Evolutionary conservation across 352 stramenopile genomes (phyloP).

Genomic region (Globisporangium emineosum): DNA sequence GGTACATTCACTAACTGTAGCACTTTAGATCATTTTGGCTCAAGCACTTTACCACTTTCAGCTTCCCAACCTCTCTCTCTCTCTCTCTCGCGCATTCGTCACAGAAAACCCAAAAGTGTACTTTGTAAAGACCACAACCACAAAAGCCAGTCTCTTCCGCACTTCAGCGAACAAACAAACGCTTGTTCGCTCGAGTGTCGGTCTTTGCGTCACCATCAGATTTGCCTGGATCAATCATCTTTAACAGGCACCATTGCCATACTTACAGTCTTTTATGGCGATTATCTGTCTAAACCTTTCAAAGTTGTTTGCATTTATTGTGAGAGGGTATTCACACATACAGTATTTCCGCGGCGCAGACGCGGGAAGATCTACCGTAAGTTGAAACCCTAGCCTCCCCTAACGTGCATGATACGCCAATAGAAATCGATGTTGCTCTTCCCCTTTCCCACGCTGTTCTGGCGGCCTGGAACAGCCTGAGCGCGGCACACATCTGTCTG

Average conservation of each 20-base stretch:
- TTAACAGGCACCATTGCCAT: background rate
- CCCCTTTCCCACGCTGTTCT: background rate
- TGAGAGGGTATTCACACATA: background rate
- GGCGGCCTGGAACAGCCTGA: too few relatives aligned
- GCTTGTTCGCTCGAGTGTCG: conserved; percentile 12
- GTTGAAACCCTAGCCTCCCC: background rate
- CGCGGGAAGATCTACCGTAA: background rate
- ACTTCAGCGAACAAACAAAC: background rate
- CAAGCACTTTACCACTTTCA: background rate
- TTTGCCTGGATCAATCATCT: background rate
- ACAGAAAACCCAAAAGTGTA: background rate
- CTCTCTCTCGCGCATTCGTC: background rate
- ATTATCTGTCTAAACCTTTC: too few relatives aligned
- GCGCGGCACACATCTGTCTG: background rate
- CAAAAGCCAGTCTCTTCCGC: conserved; percentile 2
- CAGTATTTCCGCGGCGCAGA: background rate
- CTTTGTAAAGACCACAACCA: background rate
- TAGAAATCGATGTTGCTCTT: background rate
- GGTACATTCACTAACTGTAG: background rate
- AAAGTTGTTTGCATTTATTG: too few relatives aligned
- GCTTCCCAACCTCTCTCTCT: background rate
- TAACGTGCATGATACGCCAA: background rate
- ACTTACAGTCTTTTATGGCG: too few relatives aligned
- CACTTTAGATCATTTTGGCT: background rate
- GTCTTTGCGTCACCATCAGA: conserved; percentile 6